These are phyloP conservation scores for Aspergillus sp. DNA, from an alignment of 2,329 filamentous ascomycete species.

Conservation along the genomic window DNA sequence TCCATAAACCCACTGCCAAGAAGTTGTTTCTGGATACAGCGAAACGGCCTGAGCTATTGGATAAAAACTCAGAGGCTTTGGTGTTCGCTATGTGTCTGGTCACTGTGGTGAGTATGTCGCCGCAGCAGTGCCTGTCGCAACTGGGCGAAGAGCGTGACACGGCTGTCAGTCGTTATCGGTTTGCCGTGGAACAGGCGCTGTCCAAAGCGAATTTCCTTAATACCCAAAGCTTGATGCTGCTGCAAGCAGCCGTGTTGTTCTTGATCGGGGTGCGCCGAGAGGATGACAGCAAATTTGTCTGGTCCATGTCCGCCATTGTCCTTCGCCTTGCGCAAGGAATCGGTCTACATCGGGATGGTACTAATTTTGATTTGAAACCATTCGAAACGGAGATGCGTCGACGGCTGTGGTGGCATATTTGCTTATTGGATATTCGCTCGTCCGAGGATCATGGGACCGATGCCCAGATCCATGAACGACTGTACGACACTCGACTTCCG, in stretches of 20 bases:
- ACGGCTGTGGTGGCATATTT: constrained; percentile 49
- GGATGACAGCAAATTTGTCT: constrained; percentile 38
- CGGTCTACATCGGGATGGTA: constrained; percentile 50
- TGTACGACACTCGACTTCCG: constrained; percentile 46
- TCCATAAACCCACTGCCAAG: constrained; percentile 53
- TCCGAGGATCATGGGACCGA: constrained; percentile 49
- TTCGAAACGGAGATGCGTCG: constrained; percentile 51
- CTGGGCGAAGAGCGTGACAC: constrained; percentile 50
- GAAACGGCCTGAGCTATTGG: constrained; percentile 45
- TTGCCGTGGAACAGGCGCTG: constrained; percentile 60
- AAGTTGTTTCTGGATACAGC: constrained; percentile 48
- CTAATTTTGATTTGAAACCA: constrained; percentile 41
- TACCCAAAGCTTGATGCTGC: constrained; percentile 56
- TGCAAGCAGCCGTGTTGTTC: constrained; percentile 61
- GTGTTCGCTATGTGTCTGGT: constrained; percentile 61
- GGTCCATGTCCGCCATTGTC: constrained; percentile 39
- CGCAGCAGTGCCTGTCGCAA: constrained; percentile 36
- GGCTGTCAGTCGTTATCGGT: constrained; percentile 54
- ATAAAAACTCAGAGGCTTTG: constrained; percentile 52
- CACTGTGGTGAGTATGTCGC: constrained; percentile 41
- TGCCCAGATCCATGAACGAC: constrained; percentile 37
- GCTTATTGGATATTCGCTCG: constrained; percentile 43
- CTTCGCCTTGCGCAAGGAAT: constrained; percentile 41
- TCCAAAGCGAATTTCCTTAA: constrained; percentile 59
- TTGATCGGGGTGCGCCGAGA: constrained; percentile 46